These are phyloP conservation scores for Botrytis fragariae DNA, from an alignment of 2,329 filamentous ascomycete species.

Conservation along the genomic window DNA sequence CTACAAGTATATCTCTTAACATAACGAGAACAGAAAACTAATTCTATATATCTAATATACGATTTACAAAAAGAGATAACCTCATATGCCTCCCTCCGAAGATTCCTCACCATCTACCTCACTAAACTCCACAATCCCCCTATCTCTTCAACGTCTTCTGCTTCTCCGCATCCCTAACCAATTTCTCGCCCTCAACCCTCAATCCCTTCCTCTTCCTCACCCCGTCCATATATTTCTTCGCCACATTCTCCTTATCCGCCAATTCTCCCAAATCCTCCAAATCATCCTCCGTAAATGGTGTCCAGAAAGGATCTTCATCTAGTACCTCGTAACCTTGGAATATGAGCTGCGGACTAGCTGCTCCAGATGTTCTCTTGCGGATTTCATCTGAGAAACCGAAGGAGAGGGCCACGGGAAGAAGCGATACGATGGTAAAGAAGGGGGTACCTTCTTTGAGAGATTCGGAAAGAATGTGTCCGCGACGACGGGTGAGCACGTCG, in stretches of 20 bases:
- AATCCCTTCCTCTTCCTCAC: conserved; percentile 86
- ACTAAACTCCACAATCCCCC: background rate
- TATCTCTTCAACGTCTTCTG: conserved; percentile 68
- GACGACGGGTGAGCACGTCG: conserved; percentile 91
- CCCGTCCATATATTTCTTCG: conserved; percentile 90
- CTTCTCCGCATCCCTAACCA: conserved; percentile 89
- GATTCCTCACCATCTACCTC: background rate
- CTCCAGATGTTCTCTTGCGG: conserved; percentile 86
- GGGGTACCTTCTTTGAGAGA: conserved; percentile 92
- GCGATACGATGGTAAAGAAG: conserved; percentile 89
- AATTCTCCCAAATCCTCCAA: conserved; percentile 93
- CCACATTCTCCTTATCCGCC: conserved; percentile 92
- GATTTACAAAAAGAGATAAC: background rate
- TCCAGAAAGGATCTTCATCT: conserved; percentile 97
- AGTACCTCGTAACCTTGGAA: conserved; percentile 91
- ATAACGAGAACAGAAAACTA: background rate
- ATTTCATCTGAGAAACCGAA: conserved; percentile 98
- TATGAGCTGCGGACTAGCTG: conserved; percentile 86
- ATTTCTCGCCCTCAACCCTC: conserved; percentile 71
- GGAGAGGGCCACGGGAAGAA: conserved; percentile 87
- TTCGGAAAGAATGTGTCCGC: conserved; percentile 85
- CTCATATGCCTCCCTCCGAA: background rate
- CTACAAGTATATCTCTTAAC: background rate
- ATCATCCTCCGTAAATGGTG: conserved; percentile 93
- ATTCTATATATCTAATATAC: background rate